These are phyloP conservation scores for Backusella morwellensis DNA, from an alignment of 192 early-diverging fungal species.

Conservation along the genomic window DNA sequence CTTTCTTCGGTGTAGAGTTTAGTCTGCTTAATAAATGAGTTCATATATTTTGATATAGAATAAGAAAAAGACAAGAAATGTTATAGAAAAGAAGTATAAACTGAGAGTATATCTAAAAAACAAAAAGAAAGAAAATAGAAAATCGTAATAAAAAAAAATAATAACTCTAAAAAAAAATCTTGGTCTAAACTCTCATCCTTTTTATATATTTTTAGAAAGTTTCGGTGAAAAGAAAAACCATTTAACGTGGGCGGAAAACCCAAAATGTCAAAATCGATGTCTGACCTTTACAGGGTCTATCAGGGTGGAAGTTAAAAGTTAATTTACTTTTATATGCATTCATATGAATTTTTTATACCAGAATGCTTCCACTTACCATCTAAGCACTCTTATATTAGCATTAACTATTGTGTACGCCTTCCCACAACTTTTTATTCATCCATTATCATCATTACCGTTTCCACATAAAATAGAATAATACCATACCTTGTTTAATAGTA, in stretches of 20 bases:
- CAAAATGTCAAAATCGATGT: neutral
- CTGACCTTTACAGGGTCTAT: neutral
- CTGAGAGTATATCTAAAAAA: neutral
- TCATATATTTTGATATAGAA: neutral
- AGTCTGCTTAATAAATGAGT: slow-evolving; percentile 1
- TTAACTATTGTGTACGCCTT: neutral
- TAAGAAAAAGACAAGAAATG: neutral
- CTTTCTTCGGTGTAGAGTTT: neutral
- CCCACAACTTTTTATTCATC: neutral
- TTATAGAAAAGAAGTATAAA: neutral
- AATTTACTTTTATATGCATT: neutral
- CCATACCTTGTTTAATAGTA: neutral
- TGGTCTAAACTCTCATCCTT: neutral
- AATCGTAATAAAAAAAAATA: neutral
- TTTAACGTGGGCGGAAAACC: neutral
- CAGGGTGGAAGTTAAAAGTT: neutral
- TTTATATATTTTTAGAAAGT: neutral
- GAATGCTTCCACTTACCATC: neutral
- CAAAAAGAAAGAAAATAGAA: neutral
- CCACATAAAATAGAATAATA: neutral
- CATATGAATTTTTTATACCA: neutral
- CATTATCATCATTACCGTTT: neutral
- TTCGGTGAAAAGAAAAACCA: neutral
- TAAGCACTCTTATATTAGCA: neutral
- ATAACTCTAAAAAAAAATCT: neutral